Evolutionary conservation across 495 filamentous ascomycete genomes (phyloP).

Genomic region (Jackrogersella multiformis): DNA sequence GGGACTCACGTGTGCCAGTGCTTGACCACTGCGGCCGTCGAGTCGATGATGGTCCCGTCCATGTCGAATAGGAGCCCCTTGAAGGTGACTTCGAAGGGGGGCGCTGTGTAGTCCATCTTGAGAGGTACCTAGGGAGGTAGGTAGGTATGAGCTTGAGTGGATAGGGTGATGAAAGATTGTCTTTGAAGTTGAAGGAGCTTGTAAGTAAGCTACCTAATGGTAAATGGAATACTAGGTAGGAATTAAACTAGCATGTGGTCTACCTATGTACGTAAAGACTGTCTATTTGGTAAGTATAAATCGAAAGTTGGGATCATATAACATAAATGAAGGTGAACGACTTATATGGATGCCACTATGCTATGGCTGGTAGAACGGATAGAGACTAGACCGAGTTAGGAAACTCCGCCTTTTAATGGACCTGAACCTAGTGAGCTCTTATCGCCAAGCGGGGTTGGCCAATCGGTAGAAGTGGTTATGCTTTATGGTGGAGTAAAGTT

Average conservation of each 20-base stretch:
- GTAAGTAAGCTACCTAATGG: too few species aligned
- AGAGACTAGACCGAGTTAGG: slow-evolving; percentile 31
- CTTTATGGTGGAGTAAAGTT: slow-evolving; percentile 4
- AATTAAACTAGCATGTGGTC: not conserved
- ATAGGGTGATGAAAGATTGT: not conserved
- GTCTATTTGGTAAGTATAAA: too few species aligned
- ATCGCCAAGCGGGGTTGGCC: slow-evolving; percentile 31
- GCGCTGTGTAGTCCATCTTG: slow-evolving; percentile 63
- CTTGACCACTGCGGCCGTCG: slow-evolving; percentile 84
- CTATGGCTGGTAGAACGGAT: too few species aligned
- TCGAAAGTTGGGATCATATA: not conserved
- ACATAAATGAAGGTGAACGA: not conserved
- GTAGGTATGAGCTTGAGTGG: not conserved
- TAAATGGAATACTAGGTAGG: too few species aligned
- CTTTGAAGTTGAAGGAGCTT: too few species aligned
- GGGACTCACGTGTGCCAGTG: slow-evolving; percentile 82
- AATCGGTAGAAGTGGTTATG: slow-evolving; percentile 31
- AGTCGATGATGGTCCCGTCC: slow-evolving; percentile 86
- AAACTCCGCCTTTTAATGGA: slow-evolving; percentile 43
- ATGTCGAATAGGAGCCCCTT: slow-evolving; percentile 90
- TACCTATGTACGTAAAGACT: too few species aligned
- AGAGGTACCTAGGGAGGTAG: too few species aligned
- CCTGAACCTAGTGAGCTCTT: slow-evolving; percentile 24
- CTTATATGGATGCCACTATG: slow-evolving; percentile 1
- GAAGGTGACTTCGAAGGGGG: slow-evolving; percentile 69